Base-by-base conservation (phyloP, 2,329 filamentous ascomycete genomes). In the Phyllosticta capitalensis region DNA sequence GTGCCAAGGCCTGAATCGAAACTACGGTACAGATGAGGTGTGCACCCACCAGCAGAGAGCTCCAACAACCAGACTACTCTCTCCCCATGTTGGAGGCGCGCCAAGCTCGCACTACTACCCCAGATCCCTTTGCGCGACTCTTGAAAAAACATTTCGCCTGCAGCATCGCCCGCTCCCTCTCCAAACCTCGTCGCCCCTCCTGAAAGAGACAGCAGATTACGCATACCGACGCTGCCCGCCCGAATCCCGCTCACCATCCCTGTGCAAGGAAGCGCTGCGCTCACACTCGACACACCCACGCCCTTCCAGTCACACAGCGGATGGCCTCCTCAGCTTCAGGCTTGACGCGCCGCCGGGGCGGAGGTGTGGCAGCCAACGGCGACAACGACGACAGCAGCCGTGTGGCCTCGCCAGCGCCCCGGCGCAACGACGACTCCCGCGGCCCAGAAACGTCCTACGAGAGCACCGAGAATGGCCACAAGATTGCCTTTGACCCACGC, bases 401-500 rank as follows among this genome's bases (percentile, higher is more conserved):
- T 69, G 85, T 88, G 66, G 79, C 81, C 68, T 87, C 85, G 55
- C 85, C 86, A 48, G 79, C 79, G 61, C 83, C 85, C 63, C 75
- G 76, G 80, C 84, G 78, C 77, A 84, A 78, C 79, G 83, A 78
- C 63, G 79, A 79, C 62, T 72, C 79, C 67, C 76, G 80, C 64
- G 74, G 76, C 20, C 83, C 83, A 59, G 84, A 86, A 77, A 96
- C 94, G 62, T 92, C 88, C 69, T 97, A 95, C 79, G 88, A 92
- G 77, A 91, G 74, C 69, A 77, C 88, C 74, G 92, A 95, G 76
- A 96, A 96, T 78, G 94, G 94, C 66, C 94, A 97, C 82, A 96
- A 95, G 81, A 97, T 99, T 75, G 94, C 92, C 61, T 99, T 90
- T 74, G 94, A 99, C 75, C 94, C 94, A 61, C 83, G 92, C 75